phyloP scores from a whole-genome alignment of 176 grass and related monocot species.

The Triticum turgidum region DNA sequence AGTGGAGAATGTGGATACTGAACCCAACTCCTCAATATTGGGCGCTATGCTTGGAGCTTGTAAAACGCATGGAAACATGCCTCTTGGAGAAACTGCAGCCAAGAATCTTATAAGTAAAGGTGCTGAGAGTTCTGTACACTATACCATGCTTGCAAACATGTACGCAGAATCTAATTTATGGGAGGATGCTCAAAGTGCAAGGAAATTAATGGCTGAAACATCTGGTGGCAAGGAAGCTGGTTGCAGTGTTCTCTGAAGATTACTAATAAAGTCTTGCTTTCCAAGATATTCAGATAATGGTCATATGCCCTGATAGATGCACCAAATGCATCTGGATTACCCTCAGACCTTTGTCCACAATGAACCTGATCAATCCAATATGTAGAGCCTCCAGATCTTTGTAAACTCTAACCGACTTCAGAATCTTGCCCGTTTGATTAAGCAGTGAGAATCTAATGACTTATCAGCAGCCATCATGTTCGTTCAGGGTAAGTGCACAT shows the following conservation, averaged over 20 bases:
- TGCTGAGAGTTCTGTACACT: slow-evolving; percentile 61
- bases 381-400: not conserved
- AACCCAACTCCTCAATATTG: slow-evolving; percentile 60
- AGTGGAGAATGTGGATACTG: slow-evolving; percentile 41
- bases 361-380: not conserved
- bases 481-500: not conserved
- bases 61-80: slow-evolving; percentile 52
- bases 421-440: not conserved
- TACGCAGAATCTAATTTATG: slow-evolving; percentile 67
- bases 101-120: slow-evolving; percentile 51
- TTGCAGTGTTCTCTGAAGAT: slow-evolving; percentile 47
- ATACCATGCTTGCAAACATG: slow-evolving; percentile 72
- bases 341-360: not conserved
- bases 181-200: slow-evolving; percentile 61
- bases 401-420: not conserved
- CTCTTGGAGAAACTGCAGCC: slow-evolving; percentile 59
- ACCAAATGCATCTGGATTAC: not conserved
- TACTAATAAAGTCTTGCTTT: not conserved
- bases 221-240: slow-evolving; percentile 51
- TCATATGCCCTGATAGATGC: not conserved
- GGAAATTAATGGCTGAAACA: slow-evolving; percentile 54
- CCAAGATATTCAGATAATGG: not conserved
- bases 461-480: slow-evolving; percentile 13
- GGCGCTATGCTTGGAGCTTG: slow-evolving; percentile 81
- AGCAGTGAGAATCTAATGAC: not conserved